Evolutionary conservation across 306 rosid genomes (phyloP).

Genomic region (Rosa multiflora): DNA sequence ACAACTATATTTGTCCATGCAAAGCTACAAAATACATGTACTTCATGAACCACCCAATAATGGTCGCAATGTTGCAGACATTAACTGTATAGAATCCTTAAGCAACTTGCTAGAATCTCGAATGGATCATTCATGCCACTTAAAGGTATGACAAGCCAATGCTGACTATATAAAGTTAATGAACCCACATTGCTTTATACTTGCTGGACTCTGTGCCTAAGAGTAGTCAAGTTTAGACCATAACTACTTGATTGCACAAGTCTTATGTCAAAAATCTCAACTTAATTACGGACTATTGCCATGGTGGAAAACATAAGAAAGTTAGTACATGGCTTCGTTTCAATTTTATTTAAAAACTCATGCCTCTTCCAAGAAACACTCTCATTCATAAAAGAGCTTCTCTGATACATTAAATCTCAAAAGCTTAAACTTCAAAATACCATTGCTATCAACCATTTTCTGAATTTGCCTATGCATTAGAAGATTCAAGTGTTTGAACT

Average conservation of each 20-base stretch:
- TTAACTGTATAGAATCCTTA: neutral
- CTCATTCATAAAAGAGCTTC: neutral
- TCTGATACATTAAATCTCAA: neutral
- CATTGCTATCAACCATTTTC: neutral
- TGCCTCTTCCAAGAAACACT: neutral
- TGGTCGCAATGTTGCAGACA: neutral
- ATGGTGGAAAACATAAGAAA: neutral
- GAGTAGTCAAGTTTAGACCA: neutral
- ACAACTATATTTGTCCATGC: neutral
- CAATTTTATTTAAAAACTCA: neutral
- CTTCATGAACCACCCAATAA: neutral
- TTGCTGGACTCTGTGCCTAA: neutral
- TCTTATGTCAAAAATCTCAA: neutral
- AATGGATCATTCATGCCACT: neutral
- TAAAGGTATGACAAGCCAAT: neutral
- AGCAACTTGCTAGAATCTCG: neutral
- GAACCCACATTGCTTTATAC: neutral
- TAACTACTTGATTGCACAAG: neutral
- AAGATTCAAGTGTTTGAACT: neutral
- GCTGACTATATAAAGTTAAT: neutral
- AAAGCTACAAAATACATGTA: neutral
- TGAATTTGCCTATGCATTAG: neutral
- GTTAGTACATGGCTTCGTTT: neutral
- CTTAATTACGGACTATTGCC: neutral
- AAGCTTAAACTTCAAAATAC: neutral